Evolutionary conservation across 495 filamentous ascomycete species (phyloP).

Genomic region (Amphirosellinia nigrospora): DNA sequence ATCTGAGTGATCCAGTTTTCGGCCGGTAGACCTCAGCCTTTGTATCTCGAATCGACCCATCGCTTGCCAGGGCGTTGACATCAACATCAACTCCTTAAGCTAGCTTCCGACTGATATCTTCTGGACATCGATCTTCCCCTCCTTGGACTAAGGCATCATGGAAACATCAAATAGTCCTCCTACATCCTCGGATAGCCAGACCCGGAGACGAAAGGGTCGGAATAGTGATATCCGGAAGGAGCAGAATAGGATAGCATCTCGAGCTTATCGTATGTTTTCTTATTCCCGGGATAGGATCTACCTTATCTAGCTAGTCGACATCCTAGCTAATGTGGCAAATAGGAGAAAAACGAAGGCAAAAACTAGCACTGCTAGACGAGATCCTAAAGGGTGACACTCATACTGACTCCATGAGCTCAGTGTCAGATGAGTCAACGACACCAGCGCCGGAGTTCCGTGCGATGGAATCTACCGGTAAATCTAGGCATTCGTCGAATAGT

Average conservation of each 20-base stretch:
- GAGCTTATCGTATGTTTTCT: conserved; percentile 40
- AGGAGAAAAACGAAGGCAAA: conserved; percentile 47
- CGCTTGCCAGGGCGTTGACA: not conserved
- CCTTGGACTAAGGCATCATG: conserved; percentile 23
- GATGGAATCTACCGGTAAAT: conserved; percentile 25
- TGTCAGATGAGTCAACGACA: conserved; percentile 38
- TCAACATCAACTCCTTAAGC: not conserved
- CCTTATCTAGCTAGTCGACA: not conserved
- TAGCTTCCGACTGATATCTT: not conserved
- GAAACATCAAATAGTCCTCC: conserved; percentile 26
- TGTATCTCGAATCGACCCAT: not conserved
- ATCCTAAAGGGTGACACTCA: conserved; percentile 39
- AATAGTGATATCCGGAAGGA: conserved; percentile 43
- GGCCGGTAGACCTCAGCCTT: not conserved
- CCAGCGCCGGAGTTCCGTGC: conserved; percentile 4
- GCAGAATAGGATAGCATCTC: conserved; percentile 44
- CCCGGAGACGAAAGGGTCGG: conserved; percentile 33
- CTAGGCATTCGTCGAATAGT: conserved; percentile 36
- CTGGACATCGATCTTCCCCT: not conserved
- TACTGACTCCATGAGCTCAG: conserved; percentile 41
- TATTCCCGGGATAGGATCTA: conserved; percentile 1
- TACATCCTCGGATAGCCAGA: conserved; percentile 22
- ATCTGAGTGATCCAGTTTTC: not conserved
- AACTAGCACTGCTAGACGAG: conserved; percentile 42
- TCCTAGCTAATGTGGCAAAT: conserved; percentile 26